Percentiles rank a stretch among this genome's conserved stretches.
Evolutionary conservation across 1,139 yeast species (phyloP).

Genomic region (Candida glucosophila): DNA sequence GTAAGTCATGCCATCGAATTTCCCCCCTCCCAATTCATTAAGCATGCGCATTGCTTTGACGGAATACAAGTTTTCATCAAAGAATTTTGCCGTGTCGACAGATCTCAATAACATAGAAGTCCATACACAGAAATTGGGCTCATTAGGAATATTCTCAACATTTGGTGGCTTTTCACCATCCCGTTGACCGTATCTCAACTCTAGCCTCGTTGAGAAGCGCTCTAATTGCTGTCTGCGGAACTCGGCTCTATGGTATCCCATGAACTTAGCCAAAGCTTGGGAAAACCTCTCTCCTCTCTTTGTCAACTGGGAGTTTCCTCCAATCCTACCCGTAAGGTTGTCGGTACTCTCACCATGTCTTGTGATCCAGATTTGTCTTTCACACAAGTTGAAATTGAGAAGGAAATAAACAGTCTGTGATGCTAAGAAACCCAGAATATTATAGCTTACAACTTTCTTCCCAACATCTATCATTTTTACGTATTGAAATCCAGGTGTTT

Average conservation of each 20-base stretch:
- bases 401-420: slow-evolving; percentile 90
- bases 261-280: slow-evolving; percentile 62
- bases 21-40: slow-evolving; percentile 89
- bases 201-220: slow-evolving; percentile 37
- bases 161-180: slow-evolving; percentile 16
- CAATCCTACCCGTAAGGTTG: slow-evolving; percentile 76
- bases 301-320: slow-evolving; percentile 83
- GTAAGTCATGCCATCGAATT: slow-evolving; percentile 81
- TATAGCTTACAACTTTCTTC: slow-evolving; percentile 83
- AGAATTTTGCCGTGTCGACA: slow-evolving; percentile 67
- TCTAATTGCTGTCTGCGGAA: slow-evolving; percentile 61
- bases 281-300: slow-evolving; percentile 71
- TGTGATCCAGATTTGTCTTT: slow-evolving; percentile 91
- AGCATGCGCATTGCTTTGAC: slow-evolving; percentile 88
- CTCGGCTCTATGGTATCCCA: slow-evolving; percentile 61
- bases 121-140: slow-evolving; percentile 83
- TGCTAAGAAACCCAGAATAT: slow-evolving; percentile 85
- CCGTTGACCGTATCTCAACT: slow-evolving; percentile 25
- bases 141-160: slow-evolving; percentile 38
- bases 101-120: slow-evolving; percentile 79
- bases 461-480: slow-evolving; percentile 96
- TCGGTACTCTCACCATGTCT: slow-evolving; percentile 91
- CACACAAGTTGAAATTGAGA: slow-evolving; percentile 81
- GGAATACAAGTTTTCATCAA: slow-evolving; percentile 67
- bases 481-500: slow-evolving; percentile 59